A percentile compares a stretch with the other conserved stretches of the same genome.
phyloP scores from a whole-genome alignment of 2,329 filamentous ascomycete genomes.

The Diplocarpon mali region DNA sequence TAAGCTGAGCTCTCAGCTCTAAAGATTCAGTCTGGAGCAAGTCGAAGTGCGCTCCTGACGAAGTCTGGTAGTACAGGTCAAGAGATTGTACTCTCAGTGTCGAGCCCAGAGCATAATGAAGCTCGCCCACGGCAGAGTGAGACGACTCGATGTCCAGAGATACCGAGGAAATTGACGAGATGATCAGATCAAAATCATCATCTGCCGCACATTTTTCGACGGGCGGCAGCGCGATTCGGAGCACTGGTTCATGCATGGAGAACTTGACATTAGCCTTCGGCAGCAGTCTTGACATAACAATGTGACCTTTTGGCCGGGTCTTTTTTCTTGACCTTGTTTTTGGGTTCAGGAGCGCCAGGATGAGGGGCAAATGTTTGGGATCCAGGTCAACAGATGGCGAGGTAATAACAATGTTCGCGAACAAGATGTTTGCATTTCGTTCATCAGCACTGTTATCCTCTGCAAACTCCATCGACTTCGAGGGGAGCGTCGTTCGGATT shows the following conservation, averaged over 20 bases:
- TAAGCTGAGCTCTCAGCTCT: slow-evolving; percentile 77
- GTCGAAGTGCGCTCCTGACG: slow-evolving; percentile 71
- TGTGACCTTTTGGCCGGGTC: slow-evolving; percentile 43
- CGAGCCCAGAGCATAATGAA: slow-evolving; percentile 78
- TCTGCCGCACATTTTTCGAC: slow-evolving; percentile 52
- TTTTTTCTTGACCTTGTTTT: slow-evolving; percentile 34
- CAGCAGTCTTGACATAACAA: slow-evolving; percentile 77
- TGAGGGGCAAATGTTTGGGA: slow-evolving; percentile 77
- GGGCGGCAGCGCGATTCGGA: slow-evolving; percentile 79
- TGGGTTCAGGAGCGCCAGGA: slow-evolving; percentile 63
- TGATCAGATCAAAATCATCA: slow-evolving; percentile 88
- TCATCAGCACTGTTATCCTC: slow-evolving; percentile 64
- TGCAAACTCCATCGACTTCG: slow-evolving; percentile 79
- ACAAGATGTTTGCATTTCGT: slow-evolving; percentile 75
- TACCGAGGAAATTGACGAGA: slow-evolving; percentile 88
- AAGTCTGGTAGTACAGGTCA: slow-evolving; percentile 88
- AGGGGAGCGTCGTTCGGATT: slow-evolving; percentile 84
- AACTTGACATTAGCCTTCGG: slow-evolving; percentile 93
- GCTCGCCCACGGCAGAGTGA: slow-evolving; percentile 73
- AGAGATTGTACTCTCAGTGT: slow-evolving; percentile 77
- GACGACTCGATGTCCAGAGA: slow-evolving; percentile 91
- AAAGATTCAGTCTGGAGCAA: slow-evolving; percentile 79
- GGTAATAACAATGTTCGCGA: slow-evolving; percentile 91
- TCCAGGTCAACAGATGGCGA: slow-evolving; percentile 91
- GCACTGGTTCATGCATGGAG: slow-evolving; percentile 89